Base-by-base conservation (phyloP, 192 early-diverging fungal genomes). In the Hyaloraphidium curvatum region DNA sequence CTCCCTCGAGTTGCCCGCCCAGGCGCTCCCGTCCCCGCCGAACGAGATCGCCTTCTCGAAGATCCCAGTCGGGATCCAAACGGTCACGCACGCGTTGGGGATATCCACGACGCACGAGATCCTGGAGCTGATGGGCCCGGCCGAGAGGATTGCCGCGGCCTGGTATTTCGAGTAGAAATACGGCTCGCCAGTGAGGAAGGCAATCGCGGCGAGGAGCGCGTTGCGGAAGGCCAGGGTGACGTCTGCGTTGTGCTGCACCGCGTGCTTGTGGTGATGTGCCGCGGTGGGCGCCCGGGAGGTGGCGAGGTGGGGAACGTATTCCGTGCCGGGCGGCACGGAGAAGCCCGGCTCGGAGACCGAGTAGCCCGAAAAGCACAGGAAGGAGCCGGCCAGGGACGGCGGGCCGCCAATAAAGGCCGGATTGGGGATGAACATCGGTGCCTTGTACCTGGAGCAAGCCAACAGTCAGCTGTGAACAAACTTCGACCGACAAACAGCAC, bases 61-160 rank as follows among this genome's bases (percentile, higher is more conserved):
- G 14, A 48, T 48, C 19, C 25, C 25, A 5, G 17, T 11, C 23
- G 43, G 43, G 5, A 48, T 11, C 43, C 43, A 48, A 7, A 48
- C 43, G 7, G 43, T 48, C 19, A 48, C 43, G 25, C 43, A 48
- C 5, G 43, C 43, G 23, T 48, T 48, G 4, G 43, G 43, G 25
- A 48, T 25, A 25, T 48, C 43, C 11, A 48, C 43, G 43, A 48
- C 43, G 43, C 43, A 48, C 25, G 43, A 48, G 14, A 48, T 48
- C 43, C 43, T 14, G 19, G 43, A 48, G 7, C 17, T 22, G 11
- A 48, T 48, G 43, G 43, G 43, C 7, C 17, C 25, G 7, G 43
- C 43, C 7, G 43, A 48, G 17, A 48, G 25, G 43, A 48, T 48
- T 9, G 25, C 19, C 7, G 25, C 17, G 7, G 43, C 43, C 25